phyloP scores from a whole-genome alignment of 2,329 filamentous ascomycete species.

The Fulvia fulva region DNA sequence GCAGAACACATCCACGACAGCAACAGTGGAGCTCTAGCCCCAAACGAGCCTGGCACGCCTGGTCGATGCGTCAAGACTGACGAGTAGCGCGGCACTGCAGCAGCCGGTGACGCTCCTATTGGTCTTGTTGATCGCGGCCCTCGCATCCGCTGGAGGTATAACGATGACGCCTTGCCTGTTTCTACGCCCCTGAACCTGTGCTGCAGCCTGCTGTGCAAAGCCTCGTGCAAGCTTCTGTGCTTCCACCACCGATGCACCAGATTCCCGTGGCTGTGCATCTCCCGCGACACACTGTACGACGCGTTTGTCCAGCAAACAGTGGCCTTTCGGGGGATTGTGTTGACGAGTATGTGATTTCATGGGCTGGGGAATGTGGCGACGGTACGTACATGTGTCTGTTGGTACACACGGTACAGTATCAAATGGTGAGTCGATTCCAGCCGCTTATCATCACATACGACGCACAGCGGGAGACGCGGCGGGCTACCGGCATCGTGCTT shows the following conservation, averaged over 20 bases:
- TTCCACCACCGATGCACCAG: neutral
- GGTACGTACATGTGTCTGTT: no score
- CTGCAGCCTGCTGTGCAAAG: no score
- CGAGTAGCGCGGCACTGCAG: neutral
- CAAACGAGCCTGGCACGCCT: neutral
- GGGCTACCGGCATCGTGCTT: neutral
- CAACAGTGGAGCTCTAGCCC: constrained; percentile 3
- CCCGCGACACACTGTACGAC: neutral
- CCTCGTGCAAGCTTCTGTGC: constrained; percentile 2
- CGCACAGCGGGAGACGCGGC: neutral
- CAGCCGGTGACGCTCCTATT: neutral
- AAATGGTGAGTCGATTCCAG: no score
- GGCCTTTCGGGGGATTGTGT: neutral
- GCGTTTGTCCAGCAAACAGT: neutral
- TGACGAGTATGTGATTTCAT: neutral
- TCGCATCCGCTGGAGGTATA: neutral
- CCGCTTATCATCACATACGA: neutral
- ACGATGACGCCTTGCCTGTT: constrained; percentile 4
- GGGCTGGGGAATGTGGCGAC: neutral
- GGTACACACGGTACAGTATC: no score
- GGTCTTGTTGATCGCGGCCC: neutral
- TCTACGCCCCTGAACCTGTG: constrained; percentile 1
- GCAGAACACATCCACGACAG: neutral
- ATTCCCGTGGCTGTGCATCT: no score
- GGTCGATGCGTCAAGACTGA: constrained; percentile 1